phyloP scores from a whole-genome alignment of 2,329 filamentous ascomycete genomes.

The Diplodia seriata region DNA sequence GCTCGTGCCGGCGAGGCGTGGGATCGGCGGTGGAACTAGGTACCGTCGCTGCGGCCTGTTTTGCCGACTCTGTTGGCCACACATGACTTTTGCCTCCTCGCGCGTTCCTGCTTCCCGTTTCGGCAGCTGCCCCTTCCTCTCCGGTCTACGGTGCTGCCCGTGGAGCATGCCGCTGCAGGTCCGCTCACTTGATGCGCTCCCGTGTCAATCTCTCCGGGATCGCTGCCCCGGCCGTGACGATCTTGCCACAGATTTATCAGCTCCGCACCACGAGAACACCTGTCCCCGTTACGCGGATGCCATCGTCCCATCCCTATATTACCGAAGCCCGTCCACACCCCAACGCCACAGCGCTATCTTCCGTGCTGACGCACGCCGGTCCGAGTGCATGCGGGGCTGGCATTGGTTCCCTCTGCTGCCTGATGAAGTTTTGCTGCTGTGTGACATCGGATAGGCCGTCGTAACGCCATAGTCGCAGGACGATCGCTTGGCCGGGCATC shows the following conservation, averaged over 20 bases:
- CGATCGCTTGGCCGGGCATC: not conserved
- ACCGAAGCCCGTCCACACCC: not conserved
- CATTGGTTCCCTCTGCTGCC: not conserved
- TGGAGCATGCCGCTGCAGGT: not conserved
- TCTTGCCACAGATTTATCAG: not conserved
- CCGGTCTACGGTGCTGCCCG: not conserved
- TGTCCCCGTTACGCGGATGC: not conserved
- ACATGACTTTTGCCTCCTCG: not conserved
- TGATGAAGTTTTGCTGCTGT: not conserved
- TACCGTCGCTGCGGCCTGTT: not conserved
- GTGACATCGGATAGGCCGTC: not conserved
- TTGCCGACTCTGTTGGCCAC: not conserved
- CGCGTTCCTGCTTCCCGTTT: not conserved
- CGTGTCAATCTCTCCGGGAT: not conserved
- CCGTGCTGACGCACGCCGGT: not conserved
- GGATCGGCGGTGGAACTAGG: not conserved
- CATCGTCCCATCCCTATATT: slow-evolving; percentile 1
- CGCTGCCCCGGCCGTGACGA: not conserved
- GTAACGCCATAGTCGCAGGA: not conserved
- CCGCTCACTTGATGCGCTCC: not conserved
- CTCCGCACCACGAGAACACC: not conserved
- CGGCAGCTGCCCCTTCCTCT: not conserved
- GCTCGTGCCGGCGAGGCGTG: not conserved
- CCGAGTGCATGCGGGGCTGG: not conserved
- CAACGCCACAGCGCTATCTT: not conserved